Evolutionary conservation across 1,284 basidiomycete genomes (phyloP).

Genomic region (Sutorius eximius): DNA sequence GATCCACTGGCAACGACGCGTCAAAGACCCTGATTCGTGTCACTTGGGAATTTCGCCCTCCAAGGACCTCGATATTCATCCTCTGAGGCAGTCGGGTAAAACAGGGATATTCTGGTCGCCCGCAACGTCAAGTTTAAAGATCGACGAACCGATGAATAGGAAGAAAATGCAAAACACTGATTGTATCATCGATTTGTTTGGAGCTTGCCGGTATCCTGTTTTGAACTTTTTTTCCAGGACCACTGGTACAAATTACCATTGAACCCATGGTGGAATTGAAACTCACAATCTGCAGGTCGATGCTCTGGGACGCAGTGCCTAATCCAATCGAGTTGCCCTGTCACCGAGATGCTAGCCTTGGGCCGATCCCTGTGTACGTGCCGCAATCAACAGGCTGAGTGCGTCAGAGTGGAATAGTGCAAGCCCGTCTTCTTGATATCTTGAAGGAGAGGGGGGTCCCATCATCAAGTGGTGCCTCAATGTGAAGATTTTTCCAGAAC

Average conservation of each 20-base stretch:
- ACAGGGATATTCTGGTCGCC: background rate
- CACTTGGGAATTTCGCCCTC: background rate
- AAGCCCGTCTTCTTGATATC: background rate
- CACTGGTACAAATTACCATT: background rate
- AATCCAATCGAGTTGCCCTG: background rate
- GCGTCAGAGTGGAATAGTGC: background rate
- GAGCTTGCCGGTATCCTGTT: background rate
- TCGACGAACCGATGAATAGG: background rate
- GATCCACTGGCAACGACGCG: background rate
- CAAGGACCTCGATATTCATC: background rate
- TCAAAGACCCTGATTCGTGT: background rate
- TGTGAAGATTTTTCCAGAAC: background rate
- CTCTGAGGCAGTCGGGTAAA: background rate
- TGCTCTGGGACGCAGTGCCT: background rate
- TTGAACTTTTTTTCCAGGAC: conserved; percentile 1
- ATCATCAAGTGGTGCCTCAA: background rate
- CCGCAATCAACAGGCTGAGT: background rate
- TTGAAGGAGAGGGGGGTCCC: background rate
- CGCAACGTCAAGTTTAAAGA: background rate
- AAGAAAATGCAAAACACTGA: background rate
- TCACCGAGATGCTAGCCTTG: background rate
- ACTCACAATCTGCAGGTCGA: conserved; percentile 9
- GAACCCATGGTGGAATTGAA: background rate
- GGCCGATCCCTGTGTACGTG: background rate
- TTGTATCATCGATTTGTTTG: background rate